These are phyloP conservation scores for Botrytis squamosa DNA, from an alignment of 2,329 filamentous ascomycete genomes.

Conservation along the genomic window DNA sequence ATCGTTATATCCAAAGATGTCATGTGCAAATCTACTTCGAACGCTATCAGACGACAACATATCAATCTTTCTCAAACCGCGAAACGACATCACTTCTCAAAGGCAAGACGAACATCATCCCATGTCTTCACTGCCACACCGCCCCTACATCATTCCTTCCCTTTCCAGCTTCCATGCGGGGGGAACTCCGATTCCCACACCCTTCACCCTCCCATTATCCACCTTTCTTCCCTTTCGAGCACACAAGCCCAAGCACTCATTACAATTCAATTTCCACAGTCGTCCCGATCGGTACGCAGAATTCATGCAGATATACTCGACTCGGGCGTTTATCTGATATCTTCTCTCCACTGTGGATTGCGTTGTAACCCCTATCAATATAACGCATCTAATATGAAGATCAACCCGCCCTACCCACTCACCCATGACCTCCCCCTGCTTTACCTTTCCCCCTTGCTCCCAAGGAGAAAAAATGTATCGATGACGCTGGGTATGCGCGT, in stretches of 20 bases:
- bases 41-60: background rate
- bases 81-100: background rate
- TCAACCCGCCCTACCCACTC: slow-evolving; percentile 5
- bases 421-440: background rate
- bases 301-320: slow-evolving; percentile 7
- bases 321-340: background rate
- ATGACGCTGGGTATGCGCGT: slow-evolving; percentile 2
- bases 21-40: slow-evolving; percentile 1
- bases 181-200: background rate
- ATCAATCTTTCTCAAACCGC: slow-evolving; percentile 4
- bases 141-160: background rate
- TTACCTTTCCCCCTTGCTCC: background rate
- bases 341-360: background rate
- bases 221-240: background rate
- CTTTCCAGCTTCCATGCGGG: background rate
- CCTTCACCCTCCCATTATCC: background rate
- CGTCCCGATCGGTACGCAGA: background rate
- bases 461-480: background rate
- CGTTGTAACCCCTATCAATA: background rate
- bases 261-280: slow-evolving; percentile 1
- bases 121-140: slow-evolving; percentile 10
- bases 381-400: slow-evolving; percentile 10
- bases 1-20: background rate
- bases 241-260: background rate
- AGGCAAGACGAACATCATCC: slow-evolving; percentile 4